Conservation (phyloP, 2,329 filamentous ascomycete genomes). For the Raffaelea deltoideospora region DNA sequence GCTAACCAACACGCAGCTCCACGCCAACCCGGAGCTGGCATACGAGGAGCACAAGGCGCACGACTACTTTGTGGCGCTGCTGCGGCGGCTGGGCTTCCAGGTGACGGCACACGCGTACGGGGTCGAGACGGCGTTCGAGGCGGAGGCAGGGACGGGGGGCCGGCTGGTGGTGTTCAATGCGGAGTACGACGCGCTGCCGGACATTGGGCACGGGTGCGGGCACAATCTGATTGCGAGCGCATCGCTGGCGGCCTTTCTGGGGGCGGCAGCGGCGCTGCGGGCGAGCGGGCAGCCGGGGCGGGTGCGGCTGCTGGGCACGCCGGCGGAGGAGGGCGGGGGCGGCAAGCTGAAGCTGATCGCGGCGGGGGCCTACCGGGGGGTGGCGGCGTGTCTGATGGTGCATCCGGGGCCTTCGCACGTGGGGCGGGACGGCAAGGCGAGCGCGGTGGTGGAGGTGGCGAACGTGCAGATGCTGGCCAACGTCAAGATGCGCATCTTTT, state of each 20-base stretch:
- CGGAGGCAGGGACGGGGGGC: slow-evolving; percentile 8
- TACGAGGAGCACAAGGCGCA: slow-evolving; percentile 36
- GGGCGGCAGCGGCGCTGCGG: slow-evolving; percentile 11
- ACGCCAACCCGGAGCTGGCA: slow-evolving; percentile 30
- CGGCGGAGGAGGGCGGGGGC: slow-evolving; percentile 25
- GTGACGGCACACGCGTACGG: slow-evolving; percentile 35
- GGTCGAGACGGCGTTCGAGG: slow-evolving; percentile 34
- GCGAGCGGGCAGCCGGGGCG: slow-evolving; percentile 11
- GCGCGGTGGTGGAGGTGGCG: slow-evolving; percentile 7
- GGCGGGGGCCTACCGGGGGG: slow-evolving; percentile 23
- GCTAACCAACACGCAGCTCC: no score
- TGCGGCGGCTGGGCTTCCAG: slow-evolving; percentile 25
- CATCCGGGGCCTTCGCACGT: slow-evolving; percentile 13
- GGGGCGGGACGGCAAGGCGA: not conserved
- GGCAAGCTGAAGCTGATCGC: slow-evolving; percentile 29
- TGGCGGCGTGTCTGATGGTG: slow-evolving; percentile 23
- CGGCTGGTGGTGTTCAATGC: slow-evolving; percentile 11
- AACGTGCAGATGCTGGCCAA: slow-evolving; percentile 8
- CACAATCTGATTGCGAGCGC: slow-evolving; percentile 26
- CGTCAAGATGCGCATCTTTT: slow-evolving; percentile 18
- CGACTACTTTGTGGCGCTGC: slow-evolving; percentile 26
- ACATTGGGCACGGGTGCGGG: slow-evolving; percentile 25
- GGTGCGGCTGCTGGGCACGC: slow-evolving; percentile 22
- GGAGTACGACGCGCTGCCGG: slow-evolving; percentile 16
- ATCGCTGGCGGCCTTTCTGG: slow-evolving; percentile 21